Evolutionary conservation across 2,329 filamentous ascomycete genomes (phyloP).

Genomic region (Cordyceps tenuipes): DNA sequence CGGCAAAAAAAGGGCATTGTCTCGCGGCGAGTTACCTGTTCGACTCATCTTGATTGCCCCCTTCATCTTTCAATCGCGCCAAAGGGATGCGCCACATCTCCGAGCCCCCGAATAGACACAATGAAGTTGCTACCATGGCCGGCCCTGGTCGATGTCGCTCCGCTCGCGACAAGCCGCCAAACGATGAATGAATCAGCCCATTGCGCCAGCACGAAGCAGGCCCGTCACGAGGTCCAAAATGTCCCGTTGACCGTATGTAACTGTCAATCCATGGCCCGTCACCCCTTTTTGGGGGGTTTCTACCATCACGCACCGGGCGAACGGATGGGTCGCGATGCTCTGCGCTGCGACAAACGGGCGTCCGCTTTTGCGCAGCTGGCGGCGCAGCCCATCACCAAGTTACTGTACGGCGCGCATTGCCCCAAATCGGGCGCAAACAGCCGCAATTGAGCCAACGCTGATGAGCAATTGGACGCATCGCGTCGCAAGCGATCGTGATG

Average conservation of each 20-base stretch:
- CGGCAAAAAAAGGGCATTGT: neutral
- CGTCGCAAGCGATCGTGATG: conserved; percentile 2
- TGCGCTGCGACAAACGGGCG: neutral
- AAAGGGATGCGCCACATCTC: neutral
- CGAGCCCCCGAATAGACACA: no score
- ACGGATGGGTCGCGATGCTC: neutral
- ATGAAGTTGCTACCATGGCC: neutral
- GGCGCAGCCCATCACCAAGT: no score
- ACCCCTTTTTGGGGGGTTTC: neutral
- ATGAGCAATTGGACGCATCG: neutral
- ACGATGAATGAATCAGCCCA: neutral
- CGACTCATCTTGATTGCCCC: neutral
- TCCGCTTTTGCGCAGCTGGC: neutral
- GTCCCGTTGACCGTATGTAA: neutral
- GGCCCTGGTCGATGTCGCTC: neutral
- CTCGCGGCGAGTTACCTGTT: neutral
- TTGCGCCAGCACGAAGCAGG: neutral
- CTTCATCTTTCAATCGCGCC: neutral
- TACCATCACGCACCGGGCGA: neutral
- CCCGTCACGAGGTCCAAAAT: neutral
- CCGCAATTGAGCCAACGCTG: neutral
- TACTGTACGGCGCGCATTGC: neutral
- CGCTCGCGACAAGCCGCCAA: neutral
- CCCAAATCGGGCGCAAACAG: neutral
- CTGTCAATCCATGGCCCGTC: neutral